Percentiles rank a stretch among this genome's conserved stretches.
These are phyloP conservation scores for Biancaea sappan DNA, from an alignment of 306 rosid species.

Conservation along the genomic window DNA sequence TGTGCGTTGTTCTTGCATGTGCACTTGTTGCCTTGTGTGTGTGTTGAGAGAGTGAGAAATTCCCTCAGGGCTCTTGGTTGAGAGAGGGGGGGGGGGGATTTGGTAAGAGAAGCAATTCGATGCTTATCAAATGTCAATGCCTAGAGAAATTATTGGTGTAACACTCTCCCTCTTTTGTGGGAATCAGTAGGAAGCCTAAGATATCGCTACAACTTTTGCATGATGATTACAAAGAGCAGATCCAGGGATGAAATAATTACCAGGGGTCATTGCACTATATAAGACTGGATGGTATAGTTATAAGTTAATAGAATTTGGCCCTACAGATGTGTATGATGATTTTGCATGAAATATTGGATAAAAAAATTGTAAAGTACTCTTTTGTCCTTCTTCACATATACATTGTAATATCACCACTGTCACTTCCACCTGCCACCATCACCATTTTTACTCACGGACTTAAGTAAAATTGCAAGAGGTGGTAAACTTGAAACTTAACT, in stretches of 20 bases:
- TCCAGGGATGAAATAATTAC: constrained; percentile 20
- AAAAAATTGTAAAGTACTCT: background rate
- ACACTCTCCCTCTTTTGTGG: too few species aligned
- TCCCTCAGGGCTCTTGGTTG: too few species aligned
- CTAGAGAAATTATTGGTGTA: too few species aligned
- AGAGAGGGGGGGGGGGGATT: too few species aligned
- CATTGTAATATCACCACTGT: background rate
- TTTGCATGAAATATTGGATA: background rate
- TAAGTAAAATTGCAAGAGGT: too few species aligned
- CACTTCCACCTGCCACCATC: background rate
- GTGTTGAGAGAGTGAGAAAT: background rate
- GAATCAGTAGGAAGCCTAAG: background rate
- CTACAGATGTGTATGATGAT: too few species aligned
- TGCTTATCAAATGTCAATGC: too few species aligned
- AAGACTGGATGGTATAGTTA: too few species aligned
- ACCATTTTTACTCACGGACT: too few species aligned
- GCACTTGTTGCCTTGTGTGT: background rate
- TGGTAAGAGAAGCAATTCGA: too few species aligned
- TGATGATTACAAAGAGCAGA: constrained; percentile 7
- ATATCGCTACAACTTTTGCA: background rate
- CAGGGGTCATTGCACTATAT: background rate
- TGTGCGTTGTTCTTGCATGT: background rate
- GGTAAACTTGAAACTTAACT: too few species aligned
- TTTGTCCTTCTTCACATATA: background rate
- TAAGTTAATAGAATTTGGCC: too few species aligned